Conservation (phyloP, 305 asterid genomes). For the Fraxinus platypoda region DNA sequence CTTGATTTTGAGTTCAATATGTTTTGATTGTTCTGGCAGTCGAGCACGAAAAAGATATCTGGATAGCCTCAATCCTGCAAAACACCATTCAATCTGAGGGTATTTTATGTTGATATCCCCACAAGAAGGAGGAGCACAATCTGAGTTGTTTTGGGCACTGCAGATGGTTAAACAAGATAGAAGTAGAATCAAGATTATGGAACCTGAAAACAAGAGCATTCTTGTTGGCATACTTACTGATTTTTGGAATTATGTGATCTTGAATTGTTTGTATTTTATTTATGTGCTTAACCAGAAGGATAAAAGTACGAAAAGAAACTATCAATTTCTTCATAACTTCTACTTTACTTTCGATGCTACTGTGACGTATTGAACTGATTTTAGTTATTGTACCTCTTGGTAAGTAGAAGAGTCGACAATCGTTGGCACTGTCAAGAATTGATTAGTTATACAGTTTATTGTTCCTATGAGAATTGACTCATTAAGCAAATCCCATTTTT, state of each 20-base stretch:
- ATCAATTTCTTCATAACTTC: too few relatives aligned
- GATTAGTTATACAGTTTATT: neutral
- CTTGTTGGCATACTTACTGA: neutral
- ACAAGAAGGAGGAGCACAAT: constrained; percentile 32
- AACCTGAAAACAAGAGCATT: neutral
- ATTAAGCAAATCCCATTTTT: neutral
- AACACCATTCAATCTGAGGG: constrained; percentile 26
- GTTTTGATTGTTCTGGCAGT: constrained; percentile 26
- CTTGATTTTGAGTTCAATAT: constrained; percentile 1
- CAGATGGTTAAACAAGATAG: constrained; percentile 7
- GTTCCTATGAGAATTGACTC: neutral
- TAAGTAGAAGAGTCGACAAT: neutral
- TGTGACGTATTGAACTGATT: neutral
- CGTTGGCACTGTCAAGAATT: neutral
- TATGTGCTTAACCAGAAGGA: too few relatives aligned
- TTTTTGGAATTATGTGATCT: neutral
- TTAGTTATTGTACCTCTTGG: neutral
- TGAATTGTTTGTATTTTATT: neutral
- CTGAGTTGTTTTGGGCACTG: constrained; percentile 23
- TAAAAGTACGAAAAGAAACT: too few relatives aligned
- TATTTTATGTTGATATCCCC: constrained; percentile 31
- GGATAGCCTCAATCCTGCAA: constrained; percentile 30
- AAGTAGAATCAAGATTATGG: constrained; percentile 17
- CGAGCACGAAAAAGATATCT: constrained; percentile 20
- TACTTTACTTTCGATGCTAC: neutral